These are phyloP conservation scores for Cystobasidium pallidum DNA, from an alignment of 1,284 basidiomycete genomes.

Conservation along the genomic window DNA sequence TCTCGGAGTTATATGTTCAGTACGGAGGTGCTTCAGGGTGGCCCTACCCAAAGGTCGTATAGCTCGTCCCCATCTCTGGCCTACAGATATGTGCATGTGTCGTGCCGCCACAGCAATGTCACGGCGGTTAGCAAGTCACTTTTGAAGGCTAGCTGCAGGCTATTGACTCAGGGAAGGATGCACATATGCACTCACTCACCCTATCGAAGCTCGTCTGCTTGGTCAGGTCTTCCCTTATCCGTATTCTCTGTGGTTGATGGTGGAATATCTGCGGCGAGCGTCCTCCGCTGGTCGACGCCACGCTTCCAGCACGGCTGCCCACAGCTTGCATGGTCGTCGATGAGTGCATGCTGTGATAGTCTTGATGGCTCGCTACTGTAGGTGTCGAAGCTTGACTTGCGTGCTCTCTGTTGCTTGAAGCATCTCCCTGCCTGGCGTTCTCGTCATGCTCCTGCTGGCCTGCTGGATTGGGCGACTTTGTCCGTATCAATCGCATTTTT, in stretches of 20 bases:
- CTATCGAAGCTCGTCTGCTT: slow-evolving; percentile 37
- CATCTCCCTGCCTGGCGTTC: not conserved
- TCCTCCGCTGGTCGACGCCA: not conserved
- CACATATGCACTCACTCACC: slow-evolving; percentile 11
- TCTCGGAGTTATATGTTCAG: no score
- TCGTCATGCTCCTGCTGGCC: not conserved
- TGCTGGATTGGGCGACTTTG: not conserved
- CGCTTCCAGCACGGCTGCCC: slow-evolving; percentile 1
- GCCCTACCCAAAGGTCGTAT: slow-evolving; percentile 36
- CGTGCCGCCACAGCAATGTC: not conserved
- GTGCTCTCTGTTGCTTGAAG: not conserved
- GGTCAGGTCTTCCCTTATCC: slow-evolving; percentile 25
- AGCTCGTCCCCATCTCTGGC: slow-evolving; percentile 30
- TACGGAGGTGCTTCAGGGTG: not conserved
- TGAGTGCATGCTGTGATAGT: not conserved
- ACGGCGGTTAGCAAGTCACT: no score
- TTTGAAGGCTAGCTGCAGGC: no score
- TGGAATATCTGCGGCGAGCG: not conserved
- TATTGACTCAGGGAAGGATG: no score
- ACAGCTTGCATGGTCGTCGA: slow-evolving; percentile 5
- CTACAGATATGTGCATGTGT: slow-evolving; percentile 5
- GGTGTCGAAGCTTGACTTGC: not conserved
- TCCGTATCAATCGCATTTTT: not conserved
- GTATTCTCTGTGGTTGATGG: slow-evolving; percentile 13
- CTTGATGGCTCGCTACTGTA: not conserved